Evolutionary conservation across 2,329 filamentous ascomycete genomes (phyloP).

Genomic region (Penicillium palitans): DNA sequence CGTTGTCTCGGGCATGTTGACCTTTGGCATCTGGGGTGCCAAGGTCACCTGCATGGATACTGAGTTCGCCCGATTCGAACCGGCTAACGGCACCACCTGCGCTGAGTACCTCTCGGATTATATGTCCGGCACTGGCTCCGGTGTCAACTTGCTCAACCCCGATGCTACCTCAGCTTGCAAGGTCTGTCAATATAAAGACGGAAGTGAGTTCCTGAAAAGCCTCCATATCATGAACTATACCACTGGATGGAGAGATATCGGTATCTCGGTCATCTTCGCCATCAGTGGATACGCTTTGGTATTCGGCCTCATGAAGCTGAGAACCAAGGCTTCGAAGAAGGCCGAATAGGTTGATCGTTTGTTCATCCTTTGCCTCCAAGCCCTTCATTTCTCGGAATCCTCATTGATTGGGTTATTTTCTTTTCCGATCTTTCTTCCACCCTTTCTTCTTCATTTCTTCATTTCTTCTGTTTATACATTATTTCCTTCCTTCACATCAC

Average conservation of each 20-base stretch:
- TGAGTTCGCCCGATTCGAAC: conserved; percentile 53
- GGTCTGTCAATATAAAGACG: conserved; percentile 62
- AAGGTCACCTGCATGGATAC: conserved; percentile 49
- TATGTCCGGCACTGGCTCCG: conserved; percentile 46
- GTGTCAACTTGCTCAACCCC: conserved; percentile 60
- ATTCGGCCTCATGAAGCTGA: conserved; percentile 43
- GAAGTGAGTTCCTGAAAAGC: conserved; percentile 60
- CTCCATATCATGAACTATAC: conserved; percentile 62
- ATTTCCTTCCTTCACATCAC: neutral
- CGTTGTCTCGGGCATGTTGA: conserved; percentile 57
- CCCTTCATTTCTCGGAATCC: neutral
- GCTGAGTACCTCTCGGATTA: conserved; percentile 58
- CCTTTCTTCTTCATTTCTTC: neutral
- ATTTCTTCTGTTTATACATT: neutral
- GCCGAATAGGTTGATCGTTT: conserved; percentile 26
- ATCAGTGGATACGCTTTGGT: conserved; percentile 56
- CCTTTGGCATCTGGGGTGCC: conserved; percentile 52
- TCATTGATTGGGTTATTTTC: neutral
- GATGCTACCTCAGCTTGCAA: conserved; percentile 56
- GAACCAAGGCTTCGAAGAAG: conserved; percentile 42
- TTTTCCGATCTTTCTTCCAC: too few relatives aligned
- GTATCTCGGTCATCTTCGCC: conserved; percentile 58
- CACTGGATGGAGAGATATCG: conserved; percentile 68
- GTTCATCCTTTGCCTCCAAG: neutral
- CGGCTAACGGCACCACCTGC: conserved; percentile 53